These are phyloP conservation scores for cucumber (Cucumis sativus) DNA, from an alignment of 306 rosid species.

Conservation along the genomic window DNA sequence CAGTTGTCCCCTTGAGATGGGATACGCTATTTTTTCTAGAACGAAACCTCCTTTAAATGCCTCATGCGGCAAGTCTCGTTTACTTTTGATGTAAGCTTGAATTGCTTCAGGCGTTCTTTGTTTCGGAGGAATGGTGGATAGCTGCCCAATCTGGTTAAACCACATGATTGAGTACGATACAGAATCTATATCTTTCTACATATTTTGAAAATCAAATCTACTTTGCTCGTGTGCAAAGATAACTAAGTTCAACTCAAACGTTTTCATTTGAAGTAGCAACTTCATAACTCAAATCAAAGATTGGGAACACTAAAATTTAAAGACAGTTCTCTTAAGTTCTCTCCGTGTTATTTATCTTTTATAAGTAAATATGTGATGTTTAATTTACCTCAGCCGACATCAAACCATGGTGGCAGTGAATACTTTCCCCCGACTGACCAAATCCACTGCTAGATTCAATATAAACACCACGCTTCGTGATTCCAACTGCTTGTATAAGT, in stretches of 20 bases:
- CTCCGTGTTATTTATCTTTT: not conserved
- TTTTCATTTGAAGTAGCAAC: not conserved
- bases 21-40: conserved; percentile 57
- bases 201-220: not conserved
- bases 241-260: not conserved
- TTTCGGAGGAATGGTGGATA: conserved; percentile 83
- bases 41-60: conserved; percentile 87
- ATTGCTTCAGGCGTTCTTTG: conserved; percentile 69
- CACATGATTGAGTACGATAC: conserved; percentile 3
- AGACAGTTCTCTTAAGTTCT: not conserved
- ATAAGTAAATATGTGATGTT: not conserved
- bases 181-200: not conserved
- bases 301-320: not conserved
- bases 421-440: conserved; percentile 67
- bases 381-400: conserved; percentile 83
- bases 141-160: conserved; percentile 71
- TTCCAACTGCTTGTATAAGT: conserved; percentile 81
- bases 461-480: conserved; percentile 73
- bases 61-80: conserved; percentile 60
- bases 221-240: not conserved
- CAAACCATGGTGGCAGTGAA: conserved; percentile 89
- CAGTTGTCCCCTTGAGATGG: conserved; percentile 65
- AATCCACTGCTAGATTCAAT: conserved; percentile 93
- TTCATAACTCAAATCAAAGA: not conserved
- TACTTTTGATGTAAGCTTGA: conserved; percentile 37